Evolutionary conservation across 164 flowering plant genomes (phyloP).

Genomic region (Platanus orientalis): DNA sequence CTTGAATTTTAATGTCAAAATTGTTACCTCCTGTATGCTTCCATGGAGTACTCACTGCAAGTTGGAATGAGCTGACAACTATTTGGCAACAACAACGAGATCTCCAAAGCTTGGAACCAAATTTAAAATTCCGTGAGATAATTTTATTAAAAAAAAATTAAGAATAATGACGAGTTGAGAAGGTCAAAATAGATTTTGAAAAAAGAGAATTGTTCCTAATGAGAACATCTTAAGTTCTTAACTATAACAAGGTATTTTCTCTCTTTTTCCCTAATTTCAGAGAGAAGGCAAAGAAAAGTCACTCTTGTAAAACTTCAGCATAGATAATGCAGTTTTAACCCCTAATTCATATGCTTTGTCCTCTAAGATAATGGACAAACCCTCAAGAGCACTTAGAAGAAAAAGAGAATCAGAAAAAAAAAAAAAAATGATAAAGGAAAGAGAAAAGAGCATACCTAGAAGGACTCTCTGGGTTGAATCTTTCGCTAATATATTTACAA

Average conservation of each 20-base stretch:
- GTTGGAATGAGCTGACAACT: slow-evolving; percentile 89
- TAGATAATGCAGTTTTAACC: slow-evolving; percentile 72
- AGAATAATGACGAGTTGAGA: background rate
- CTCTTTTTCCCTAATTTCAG: no score
- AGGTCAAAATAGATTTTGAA: background rate
- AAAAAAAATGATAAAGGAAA: no score
- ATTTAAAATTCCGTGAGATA: background rate
- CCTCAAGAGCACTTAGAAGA: background rate
- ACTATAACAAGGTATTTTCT: background rate
- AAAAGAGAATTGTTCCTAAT: background rate
- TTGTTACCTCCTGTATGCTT: slow-evolving; percentile 81
- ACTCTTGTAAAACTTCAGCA: slow-evolving; percentile 87
- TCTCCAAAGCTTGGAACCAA: slow-evolving; percentile 54
- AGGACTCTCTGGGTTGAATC: background rate
- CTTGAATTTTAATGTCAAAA: no score
- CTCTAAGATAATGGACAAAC: background rate
- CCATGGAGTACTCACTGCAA: slow-evolving; percentile 95
- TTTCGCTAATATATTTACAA: background rate
- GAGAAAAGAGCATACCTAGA: background rate
- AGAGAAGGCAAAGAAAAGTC: no score
- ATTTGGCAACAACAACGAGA: slow-evolving; percentile 78
- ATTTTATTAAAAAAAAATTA: background rate
- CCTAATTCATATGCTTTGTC: slow-evolving; percentile 39
- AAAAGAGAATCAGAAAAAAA: background rate
- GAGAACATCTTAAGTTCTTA: background rate